Base-by-base conservation (phyloP, 192 early-diverging fungal species). In the Linnemannia elongata region DNA sequence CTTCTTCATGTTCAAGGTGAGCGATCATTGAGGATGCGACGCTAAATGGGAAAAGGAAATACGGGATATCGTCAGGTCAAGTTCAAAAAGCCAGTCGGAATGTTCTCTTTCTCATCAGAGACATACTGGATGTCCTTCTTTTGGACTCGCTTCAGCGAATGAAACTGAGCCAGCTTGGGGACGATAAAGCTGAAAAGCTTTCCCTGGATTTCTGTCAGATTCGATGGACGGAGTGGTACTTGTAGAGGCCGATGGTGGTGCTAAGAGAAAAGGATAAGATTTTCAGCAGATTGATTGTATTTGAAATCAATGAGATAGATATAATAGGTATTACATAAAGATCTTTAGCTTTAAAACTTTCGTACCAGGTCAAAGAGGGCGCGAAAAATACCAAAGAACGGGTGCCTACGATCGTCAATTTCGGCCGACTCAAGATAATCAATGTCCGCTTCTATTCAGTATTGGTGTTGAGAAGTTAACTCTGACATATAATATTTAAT, bases 11-110 rank as follows among this genome's bases (percentile, higher is more conserved):
- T 1, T 75, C 52, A 36, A 49, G 49, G 33, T 75, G 74, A 54
- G 49, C 74, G 13, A 75, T 75, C 74, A 75, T 75, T 75, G 74
- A 75, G 10, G 74, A 35, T 18, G 74, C 74, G 30, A 75, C 49
- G 17, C 74, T 75, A 55, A 39, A 75, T 75, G 2, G 52, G 12
- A 54, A 30, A 75, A 17, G 45, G 74, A 36, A 75, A 35, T 54
- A 55, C 12, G 54, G 35, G 52, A 75, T 75, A 17, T 75, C 6
- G 27, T 75, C 30, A 75, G 74, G 45, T 57, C 52, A 55, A 55
- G 30, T 49, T 75, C 49, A 49, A 54, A 17, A 72, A 57, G 74
- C 13, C 74, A 36, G 36, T 75, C 47, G 27, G 47, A n/a, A 75
- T 75, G 49, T 55, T 55, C 27, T 55, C 30, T 55, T 10, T 75